Percentiles rank a stretch among this genome's conserved stretches.
phyloP scores from a whole-genome alignment of 805 yeast genomes.

The Nakazawaea molendinolei region DNA sequence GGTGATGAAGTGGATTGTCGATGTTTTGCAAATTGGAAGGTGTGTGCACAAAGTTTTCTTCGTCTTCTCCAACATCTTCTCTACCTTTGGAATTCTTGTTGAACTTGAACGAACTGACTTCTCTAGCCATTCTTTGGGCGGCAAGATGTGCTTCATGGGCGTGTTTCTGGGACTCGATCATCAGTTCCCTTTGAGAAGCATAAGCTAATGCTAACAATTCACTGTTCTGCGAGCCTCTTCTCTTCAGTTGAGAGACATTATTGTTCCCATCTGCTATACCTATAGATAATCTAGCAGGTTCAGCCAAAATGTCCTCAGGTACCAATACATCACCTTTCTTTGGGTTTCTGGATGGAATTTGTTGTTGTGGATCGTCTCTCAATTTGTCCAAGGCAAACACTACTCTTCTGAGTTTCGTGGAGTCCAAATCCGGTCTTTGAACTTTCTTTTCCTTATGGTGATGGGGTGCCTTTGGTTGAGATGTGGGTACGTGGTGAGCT shows the following conservation, averaged over 20 bases:
- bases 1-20: slow-evolving; percentile 61
- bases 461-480: slow-evolving; percentile 13
- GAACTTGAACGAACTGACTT: slow-evolving; percentile 43
- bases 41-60: slow-evolving; percentile 11
- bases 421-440: too few species aligned
- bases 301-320: slow-evolving; percentile 62
- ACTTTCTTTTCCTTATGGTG: slow-evolving; percentile 13
- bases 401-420: slow-evolving; percentile 36
- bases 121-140: slow-evolving; percentile 64
- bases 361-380: slow-evolving; percentile 52
- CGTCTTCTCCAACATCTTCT: slow-evolving; percentile 22
- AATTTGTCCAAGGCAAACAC: slow-evolving; percentile 44
- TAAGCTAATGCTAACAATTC: slow-evolving; percentile 48
- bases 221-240: slow-evolving; percentile 28
- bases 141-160: slow-evolving; percentile 71
- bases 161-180: slow-evolving; percentile 60
- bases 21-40: slow-evolving; percentile 37
- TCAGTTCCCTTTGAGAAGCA: slow-evolving; percentile 49
- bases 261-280: slow-evolving; percentile 54
- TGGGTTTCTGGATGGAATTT: slow-evolving; percentile 52
- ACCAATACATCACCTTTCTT: slow-evolving; percentile 46
- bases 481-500: background rate
- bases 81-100: slow-evolving; percentile 18
- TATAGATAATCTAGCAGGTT: slow-evolving; percentile 55
- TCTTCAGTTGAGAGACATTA: slow-evolving; percentile 21